Base-by-base conservation (phyloP, 2,329 filamentous ascomycete species). In the Thermochaetoides dissita region DNA sequence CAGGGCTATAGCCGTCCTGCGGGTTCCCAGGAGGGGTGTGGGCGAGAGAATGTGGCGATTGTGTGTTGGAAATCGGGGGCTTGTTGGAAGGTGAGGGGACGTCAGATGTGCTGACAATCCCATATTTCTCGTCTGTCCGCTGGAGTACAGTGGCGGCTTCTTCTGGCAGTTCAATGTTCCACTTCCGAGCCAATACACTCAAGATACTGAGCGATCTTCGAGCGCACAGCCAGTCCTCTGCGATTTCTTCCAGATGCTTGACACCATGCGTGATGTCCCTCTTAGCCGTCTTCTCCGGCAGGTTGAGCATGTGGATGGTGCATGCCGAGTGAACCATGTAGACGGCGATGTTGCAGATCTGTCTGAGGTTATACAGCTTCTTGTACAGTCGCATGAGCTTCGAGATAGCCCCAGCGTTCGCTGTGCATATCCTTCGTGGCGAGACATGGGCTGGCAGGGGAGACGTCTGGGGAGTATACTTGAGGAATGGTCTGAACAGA, bases 371-470 rank as follows among this genome's bases (percentile, higher is more conserved):
- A 60, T 94, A 93, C 1, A 81, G 81, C 51, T 89, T 85, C 60
- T 94, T 95, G 63, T 96, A 98, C 1, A 95, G 66, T 1, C 91
- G 79, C 64, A 95, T 81, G n/a, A 95, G 67, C 56, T 95, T 96
- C 0, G 88, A 95, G 42, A 96, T 91, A 49, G 81, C 79, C 2
- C 81, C 79, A 0, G 91, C 89, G 41, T 91, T 88, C 55, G 89
- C 83, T 0, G 87, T 91, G 62, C 89, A 95, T 41, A 94, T 77
- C 51, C 88, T 86, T 11, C 89, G 78, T 0, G 91, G 89, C 7
- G 88, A 95, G 11, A 95, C 84, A 53, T 94, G 86, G 2, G 78
- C 65, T 3, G 88, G 89, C 1, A 95, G 71, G 1, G 87, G 89
- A 1, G 88, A 94, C 1, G 79, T 80, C 6, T 75, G 66, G 38